A percentile compares a stretch with the other conserved stretches of the same genome.
These are phyloP conservation scores for Pseudonitzschia pungens DNA, from an alignment of 108 stramenopile genomes.

Conservation along the genomic window DNA sequence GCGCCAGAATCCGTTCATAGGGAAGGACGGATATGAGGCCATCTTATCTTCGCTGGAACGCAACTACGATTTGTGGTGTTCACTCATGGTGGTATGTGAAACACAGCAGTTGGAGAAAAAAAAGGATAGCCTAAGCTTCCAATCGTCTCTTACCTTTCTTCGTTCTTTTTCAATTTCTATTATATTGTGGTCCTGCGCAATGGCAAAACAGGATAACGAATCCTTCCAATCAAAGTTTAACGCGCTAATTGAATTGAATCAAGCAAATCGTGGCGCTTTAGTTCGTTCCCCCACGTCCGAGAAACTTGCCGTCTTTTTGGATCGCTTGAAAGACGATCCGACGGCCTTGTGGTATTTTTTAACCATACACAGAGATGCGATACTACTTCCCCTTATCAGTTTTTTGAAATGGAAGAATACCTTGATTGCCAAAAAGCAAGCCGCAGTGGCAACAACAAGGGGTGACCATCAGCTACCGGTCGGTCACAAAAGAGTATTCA, in stretches of 20 bases:
- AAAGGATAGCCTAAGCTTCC: too few species aligned
- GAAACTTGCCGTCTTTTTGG: conserved; percentile 30
- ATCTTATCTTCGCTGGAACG: conserved; percentile 34
- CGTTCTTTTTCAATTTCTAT: conserved; percentile 3
- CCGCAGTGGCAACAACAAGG: not conserved
- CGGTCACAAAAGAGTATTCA: not conserved
- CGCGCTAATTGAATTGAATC: conserved; percentile 42
- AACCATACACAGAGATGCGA: conserved; percentile 35
- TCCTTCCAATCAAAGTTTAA: conserved; percentile 38
- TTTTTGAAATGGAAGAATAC: conserved; percentile 29
- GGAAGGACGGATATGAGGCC: conserved; percentile 19
- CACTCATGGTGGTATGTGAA: conserved; percentile 36
- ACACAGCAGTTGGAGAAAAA: not conserved
- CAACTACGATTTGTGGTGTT: conserved; percentile 41
- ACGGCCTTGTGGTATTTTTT: conserved; percentile 41
- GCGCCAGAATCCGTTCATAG: conserved; percentile 37
- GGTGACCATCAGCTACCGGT: not conserved
- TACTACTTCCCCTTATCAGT: conserved; percentile 23
- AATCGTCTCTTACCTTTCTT: not conserved
- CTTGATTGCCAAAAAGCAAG: not conserved
- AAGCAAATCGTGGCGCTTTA: conserved; percentile 39
- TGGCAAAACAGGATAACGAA: conserved; percentile 25
- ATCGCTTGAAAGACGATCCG: conserved; percentile 28
- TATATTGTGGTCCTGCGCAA: not conserved
- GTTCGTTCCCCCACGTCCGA: conserved; percentile 25